phyloP scores from a whole-genome alignment of 768 basidiomycete genomes.

The Austroboletus eburneus region DNA sequence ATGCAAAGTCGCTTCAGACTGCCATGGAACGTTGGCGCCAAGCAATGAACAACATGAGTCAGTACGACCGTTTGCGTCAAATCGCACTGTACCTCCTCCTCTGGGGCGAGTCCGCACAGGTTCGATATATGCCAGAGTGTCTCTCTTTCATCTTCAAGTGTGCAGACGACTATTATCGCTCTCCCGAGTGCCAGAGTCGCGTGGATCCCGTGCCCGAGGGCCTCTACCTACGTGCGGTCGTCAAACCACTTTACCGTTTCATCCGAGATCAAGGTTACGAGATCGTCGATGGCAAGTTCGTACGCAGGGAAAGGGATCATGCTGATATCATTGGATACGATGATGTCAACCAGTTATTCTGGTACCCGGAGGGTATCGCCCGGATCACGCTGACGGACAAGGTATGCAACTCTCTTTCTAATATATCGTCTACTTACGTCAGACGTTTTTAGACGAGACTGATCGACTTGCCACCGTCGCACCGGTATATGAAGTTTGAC shows the following conservation, averaged over 20 bases:
- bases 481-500: constrained; percentile 96
- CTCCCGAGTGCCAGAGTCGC: constrained; percentile 93
- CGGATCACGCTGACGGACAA: constrained; percentile 86
- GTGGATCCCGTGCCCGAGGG: constrained; percentile 93
- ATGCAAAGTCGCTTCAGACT: constrained; percentile 65
- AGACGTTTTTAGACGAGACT: constrained; percentile 62
- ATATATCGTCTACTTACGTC: neutral
- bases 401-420: constrained; percentile 39
- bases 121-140: constrained; percentile 94
- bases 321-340: constrained; percentile 96
- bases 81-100: constrained; percentile 92
- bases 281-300: constrained; percentile 91
- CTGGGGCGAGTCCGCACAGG: constrained; percentile 98
- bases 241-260: constrained; percentile 94
- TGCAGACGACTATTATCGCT: constrained; percentile 98
- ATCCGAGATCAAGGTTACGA: constrained; percentile 98
- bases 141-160: constrained; percentile 99
- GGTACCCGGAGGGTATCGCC: constrained; percentile 99
- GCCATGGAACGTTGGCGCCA: constrained; percentile 93
- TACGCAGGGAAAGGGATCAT: constrained; percentile 90
- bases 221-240: constrained; percentile 84
- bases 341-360: constrained; percentile 98
- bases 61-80: constrained; percentile 95
- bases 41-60: constrained; percentile 98
- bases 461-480: constrained; percentile 85